Percentiles rank a stretch among this genome's conserved stretches.
Evolutionary conservation across 2,329 filamentous ascomycete genomes (phyloP).

Genomic region (Aspergillus ibericus): DNA sequence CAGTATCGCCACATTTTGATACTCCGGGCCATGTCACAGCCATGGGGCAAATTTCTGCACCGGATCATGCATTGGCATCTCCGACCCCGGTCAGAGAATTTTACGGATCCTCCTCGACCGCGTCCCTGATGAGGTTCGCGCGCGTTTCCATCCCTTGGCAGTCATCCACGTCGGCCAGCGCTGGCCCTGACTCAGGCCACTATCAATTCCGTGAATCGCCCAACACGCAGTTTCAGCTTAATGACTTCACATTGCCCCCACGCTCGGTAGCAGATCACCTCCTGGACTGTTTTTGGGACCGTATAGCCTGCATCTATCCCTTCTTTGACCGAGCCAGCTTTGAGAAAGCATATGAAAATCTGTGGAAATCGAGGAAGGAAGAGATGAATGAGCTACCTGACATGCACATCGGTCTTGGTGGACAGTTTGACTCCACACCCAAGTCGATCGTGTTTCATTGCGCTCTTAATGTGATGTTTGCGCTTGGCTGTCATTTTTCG

Average conservation of each 20-base stretch:
- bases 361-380: conserved; percentile 36
- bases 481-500: conserved; percentile 44
- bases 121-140: conserved; percentile 43
- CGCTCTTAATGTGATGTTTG: conserved; percentile 47
- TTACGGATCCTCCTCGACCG: conserved; percentile 43
- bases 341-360: conserved; percentile 39
- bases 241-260: conserved; percentile 42
- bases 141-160: conserved; percentile 25
- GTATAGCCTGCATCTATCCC: conserved; percentile 47
- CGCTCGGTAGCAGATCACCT: conserved; percentile 45
- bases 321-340: conserved; percentile 48
- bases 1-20: background rate
- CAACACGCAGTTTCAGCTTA: conserved; percentile 21
- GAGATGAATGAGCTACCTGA: conserved; percentile 18
- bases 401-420: conserved; percentile 38
- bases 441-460: conserved; percentile 44
- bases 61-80: conserved; percentile 23
- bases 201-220: conserved; percentile 12
- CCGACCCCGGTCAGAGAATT: conserved; percentile 30
- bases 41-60: conserved; percentile 42
- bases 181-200: conserved; percentile 6
- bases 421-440: conserved; percentile 30
- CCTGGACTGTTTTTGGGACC: conserved; percentile 40
- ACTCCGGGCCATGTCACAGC: conserved; percentile 27
- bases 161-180: background rate